These are phyloP conservation scores for Geoglossum cookeanum DNA, from an alignment of 2,329 filamentous ascomycete genomes.

Conservation along the genomic window DNA sequence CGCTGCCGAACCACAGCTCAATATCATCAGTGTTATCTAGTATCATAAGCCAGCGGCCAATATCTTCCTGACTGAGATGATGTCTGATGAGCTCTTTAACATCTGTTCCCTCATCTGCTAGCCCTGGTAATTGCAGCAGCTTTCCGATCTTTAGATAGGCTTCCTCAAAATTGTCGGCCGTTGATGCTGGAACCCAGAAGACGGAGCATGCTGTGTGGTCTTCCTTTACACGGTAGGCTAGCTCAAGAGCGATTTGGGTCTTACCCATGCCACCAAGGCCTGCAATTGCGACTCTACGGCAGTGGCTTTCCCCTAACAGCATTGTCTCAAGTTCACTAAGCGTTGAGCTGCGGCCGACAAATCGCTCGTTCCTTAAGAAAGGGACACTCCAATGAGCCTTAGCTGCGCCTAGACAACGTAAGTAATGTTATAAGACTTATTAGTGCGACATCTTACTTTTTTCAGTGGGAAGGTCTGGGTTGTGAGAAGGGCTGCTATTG, in stretches of 20 bases:
- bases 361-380: neutral
- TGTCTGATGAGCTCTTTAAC: no score
- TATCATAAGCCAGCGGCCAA: no score
- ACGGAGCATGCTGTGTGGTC: neutral
- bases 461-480: no score
- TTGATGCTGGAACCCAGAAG: conserved; percentile 5
- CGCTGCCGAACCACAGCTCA: no score
- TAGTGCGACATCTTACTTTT: no score
- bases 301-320: neutral
- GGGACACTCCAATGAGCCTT: neutral
- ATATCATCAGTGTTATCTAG: no score
- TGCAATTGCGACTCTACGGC: neutral
- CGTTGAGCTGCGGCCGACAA: neutral
- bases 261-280: conserved; percentile 6
- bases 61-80: no score
- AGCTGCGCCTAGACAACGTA: no score
- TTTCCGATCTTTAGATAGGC: conserved; percentile 19
- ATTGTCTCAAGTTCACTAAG: neutral
- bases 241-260: conserved; percentile 6
- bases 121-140: conserved; percentile 7
- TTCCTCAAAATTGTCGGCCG: conserved; percentile 17
- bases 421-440: no score
- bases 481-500: no score
- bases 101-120: neutral
- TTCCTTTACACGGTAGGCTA: conserved; percentile 1